Evolutionary conservation across 495 filamentous ascomycete species (phyloP).

Genomic region (Neurospora cerealis): DNA sequence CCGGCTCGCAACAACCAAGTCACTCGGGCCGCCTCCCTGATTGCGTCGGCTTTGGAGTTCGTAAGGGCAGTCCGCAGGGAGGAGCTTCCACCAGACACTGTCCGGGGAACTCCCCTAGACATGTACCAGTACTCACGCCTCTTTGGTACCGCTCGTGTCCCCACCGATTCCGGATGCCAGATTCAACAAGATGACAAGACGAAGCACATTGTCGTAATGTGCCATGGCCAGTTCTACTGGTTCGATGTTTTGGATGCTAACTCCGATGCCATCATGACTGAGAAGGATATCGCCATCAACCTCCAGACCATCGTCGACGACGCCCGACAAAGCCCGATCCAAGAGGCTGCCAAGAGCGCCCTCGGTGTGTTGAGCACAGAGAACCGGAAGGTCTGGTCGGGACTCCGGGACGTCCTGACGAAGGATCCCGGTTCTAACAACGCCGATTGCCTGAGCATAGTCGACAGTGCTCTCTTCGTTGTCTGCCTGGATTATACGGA

Average conservation of each 20-base stretch:
- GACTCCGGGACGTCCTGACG: slow-evolving; percentile 79
- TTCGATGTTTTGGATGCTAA: slow-evolving; percentile 95
- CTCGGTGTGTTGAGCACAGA: slow-evolving; percentile 91
- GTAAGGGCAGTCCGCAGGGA: slow-evolving; percentile 88
- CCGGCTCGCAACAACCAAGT: slow-evolving; percentile 94
- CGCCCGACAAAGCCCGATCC: slow-evolving; percentile 76
- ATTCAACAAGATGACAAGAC: slow-evolving; percentile 86
- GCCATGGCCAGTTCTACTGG: slow-evolving; percentile 97
- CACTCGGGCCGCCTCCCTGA: slow-evolving; percentile 84
- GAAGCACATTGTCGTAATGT: slow-evolving; percentile 89
- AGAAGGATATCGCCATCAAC: slow-evolving; percentile 88
- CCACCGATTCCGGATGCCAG: slow-evolving; percentile 89
- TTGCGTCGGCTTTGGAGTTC: slow-evolving; percentile 82
- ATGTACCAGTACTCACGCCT: slow-evolving; percentile 98
- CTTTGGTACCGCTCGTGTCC: slow-evolving; percentile 90
- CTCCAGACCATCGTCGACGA: slow-evolving; percentile 88
- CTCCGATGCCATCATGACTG: slow-evolving; percentile 91
- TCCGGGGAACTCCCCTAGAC: slow-evolving; percentile 73
- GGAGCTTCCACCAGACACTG: slow-evolving; percentile 81
- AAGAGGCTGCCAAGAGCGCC: slow-evolving; percentile 88
- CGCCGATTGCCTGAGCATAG: slow-evolving; percentile 84
- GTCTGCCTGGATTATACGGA: slow-evolving; percentile 89
- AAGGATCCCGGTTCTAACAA: slow-evolving; percentile 85
- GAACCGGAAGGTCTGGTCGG: slow-evolving; percentile 93
- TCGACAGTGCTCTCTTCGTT: slow-evolving; percentile 89